Percentiles rank a stretch among this genome's conserved stretches.
phyloP scores from a whole-genome alignment of 108 stramenopile species.

The Conticribra guillardii region DNA sequence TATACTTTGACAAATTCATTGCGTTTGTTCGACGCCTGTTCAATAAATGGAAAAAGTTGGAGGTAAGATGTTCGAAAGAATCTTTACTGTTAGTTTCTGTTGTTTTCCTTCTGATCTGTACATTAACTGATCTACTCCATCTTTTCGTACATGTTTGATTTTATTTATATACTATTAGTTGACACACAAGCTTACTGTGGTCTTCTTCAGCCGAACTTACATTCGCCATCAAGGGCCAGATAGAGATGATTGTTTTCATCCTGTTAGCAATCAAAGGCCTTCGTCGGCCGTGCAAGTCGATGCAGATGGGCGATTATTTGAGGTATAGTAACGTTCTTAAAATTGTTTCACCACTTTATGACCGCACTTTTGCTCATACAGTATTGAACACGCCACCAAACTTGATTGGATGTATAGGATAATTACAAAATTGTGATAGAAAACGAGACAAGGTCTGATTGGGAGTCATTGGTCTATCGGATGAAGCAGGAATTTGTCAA shows the following conservation, averaged over 20 bases:
- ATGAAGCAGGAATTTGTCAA: slow-evolving; percentile 90
- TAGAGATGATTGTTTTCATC: slow-evolving; percentile 8
- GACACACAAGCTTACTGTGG: slow-evolving; percentile 93
- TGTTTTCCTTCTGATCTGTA: no score
- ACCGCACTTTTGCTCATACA: no score
- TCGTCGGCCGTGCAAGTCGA: slow-evolving; percentile 47
- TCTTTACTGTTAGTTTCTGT: neutral
- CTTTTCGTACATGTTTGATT: neutral
- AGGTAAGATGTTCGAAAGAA: slow-evolving; percentile 35
- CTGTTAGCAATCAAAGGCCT: slow-evolving; percentile 2
- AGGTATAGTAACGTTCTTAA: slow-evolving; percentile 34
- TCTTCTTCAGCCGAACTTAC: slow-evolving; percentile 93
- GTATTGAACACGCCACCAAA: no score
- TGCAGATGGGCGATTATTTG: slow-evolving; percentile 75
- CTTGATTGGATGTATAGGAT: no score
- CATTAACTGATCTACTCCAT: no score
- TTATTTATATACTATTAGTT: slow-evolving; percentile 40
- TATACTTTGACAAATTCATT: slow-evolving; percentile 89
- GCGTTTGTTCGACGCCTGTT: slow-evolving; percentile 73
- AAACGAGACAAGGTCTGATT: slow-evolving; percentile 87
- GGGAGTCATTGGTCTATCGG: slow-evolving; percentile 70
- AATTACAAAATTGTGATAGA: slow-evolving; percentile 92
- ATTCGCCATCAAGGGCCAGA: slow-evolving; percentile 30
- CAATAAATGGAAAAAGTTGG: slow-evolving; percentile 84
- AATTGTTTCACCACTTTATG: no score